Evolutionary conservation across 129 eudicot species (phyloP).

Genomic region (Arctium lappa): DNA sequence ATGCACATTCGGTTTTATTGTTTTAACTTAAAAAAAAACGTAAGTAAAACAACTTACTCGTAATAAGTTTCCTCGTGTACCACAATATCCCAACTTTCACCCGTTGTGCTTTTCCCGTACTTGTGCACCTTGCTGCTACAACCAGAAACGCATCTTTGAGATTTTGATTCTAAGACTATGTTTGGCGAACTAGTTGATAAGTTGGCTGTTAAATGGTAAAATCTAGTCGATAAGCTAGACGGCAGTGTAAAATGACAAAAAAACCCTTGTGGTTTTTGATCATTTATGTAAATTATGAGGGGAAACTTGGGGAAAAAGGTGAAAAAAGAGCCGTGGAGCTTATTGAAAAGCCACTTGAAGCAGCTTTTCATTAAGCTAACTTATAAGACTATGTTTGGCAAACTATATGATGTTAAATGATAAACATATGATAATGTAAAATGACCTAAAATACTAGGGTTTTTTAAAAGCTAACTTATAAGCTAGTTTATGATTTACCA

Average conservation of each 20-base stretch:
- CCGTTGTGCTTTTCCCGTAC: conserved; percentile 91
- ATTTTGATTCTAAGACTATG: neutral
- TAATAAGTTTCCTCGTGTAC: conserved; percentile 91
- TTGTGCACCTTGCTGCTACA: conserved; percentile 89
- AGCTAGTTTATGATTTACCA: neutral
- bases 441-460: too few relatives aligned
- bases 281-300: neutral
- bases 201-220: neutral
- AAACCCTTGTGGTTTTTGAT: neutral
- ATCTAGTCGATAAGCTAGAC: neutral
- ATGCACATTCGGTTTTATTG: neutral
- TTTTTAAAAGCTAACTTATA: neutral
- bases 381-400: neutral
- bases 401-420: too few relatives aligned
- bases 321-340: neutral
- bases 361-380: neutral
- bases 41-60: conserved; percentile 48
- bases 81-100: conserved; percentile 92
- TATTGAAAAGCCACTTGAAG: neutral
- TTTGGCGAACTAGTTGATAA: neutral
- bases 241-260: neutral
- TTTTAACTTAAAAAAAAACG: neutral
- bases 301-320: neutral
- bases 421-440: too few relatives aligned
- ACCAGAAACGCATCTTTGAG: conserved; percentile 2